These are phyloP conservation scores for Ustulina deusta DNA, from an alignment of 2,329 filamentous ascomycete genomes.

Conservation along the genomic window DNA sequence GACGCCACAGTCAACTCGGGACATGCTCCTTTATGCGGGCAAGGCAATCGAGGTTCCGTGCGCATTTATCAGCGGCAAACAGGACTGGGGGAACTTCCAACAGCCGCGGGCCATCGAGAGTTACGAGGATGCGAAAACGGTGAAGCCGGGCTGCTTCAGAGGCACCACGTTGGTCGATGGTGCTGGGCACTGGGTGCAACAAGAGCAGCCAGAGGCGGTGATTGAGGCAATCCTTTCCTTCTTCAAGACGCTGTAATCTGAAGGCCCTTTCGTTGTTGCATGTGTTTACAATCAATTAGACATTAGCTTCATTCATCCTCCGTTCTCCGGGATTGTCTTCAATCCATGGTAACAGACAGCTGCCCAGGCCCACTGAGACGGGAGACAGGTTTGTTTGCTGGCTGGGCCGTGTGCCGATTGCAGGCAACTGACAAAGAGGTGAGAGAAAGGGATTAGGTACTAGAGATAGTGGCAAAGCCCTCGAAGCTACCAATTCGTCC, in stretches of 20 bases:
- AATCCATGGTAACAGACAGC: not conserved
- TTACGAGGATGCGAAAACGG: slow-evolving; percentile 61
- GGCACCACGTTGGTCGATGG: slow-evolving; percentile 66
- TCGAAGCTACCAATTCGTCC: too few relatives aligned
- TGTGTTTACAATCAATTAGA: not conserved
- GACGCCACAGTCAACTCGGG: slow-evolving; percentile 56
- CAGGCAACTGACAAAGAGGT: not conserved
- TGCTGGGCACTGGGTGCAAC: slow-evolving; percentile 78
- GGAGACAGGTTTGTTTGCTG: not conserved
- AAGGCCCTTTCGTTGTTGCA: not conserved
- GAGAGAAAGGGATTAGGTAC: too few relatives aligned
- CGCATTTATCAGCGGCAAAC: slow-evolving; percentile 69
- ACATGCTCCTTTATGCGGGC: slow-evolving; percentile 70
- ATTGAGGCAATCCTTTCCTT: slow-evolving; percentile 43
- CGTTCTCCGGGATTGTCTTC: not conserved
- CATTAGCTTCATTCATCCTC: not conserved
- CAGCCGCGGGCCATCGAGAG: slow-evolving; percentile 72
- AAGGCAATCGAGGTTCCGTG: slow-evolving; percentile 71
- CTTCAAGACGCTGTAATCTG: slow-evolving; percentile 42
- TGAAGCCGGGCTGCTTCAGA: slow-evolving; percentile 61
- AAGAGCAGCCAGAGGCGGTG: slow-evolving; percentile 71
- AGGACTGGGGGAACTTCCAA: slow-evolving; percentile 77
- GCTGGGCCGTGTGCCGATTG: not conserved
- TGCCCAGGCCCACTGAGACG: not conserved
- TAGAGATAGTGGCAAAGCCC: too few relatives aligned